A percentile compares a stretch with the other conserved stretches of the same genome.
Conservation (phyloP, 2,329 filamentous ascomycete genomes). For the Gnomoniopsis smithogilvyi region DNA sequence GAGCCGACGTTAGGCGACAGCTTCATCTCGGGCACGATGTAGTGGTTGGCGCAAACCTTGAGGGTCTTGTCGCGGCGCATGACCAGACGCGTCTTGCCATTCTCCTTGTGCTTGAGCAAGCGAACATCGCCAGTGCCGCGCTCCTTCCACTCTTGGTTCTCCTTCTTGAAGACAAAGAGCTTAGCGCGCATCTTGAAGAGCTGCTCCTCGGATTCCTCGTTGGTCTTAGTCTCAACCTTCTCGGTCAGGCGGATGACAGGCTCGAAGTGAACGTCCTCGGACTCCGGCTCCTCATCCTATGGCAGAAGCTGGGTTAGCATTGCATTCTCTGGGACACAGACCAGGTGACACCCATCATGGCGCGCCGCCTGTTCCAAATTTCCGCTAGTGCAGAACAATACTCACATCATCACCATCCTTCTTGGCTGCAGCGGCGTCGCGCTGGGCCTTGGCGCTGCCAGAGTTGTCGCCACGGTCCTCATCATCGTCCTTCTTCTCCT, state of each 20-base stretch:
- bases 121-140: conserved; percentile 94
- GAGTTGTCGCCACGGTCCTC: conserved; percentile 84
- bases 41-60: conserved; percentile 99
- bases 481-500: conserved; percentile 85
- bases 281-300: conserved; percentile 76
- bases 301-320: conserved; percentile 16
- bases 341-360: neutral
- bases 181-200: conserved; percentile 99
- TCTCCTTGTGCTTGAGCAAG: conserved; percentile 98
- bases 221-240: conserved; percentile 95
- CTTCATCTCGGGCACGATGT: conserved; percentile 98
- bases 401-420: conserved; percentile 52
- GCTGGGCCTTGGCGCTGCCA: conserved; percentile 80
- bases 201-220: conserved; percentile 97
- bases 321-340: neutral
- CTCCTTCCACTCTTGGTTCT: conserved; percentile 97
- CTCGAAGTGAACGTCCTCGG: conserved; percentile 94
- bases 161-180: conserved; percentile 96
- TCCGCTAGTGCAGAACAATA: neutral
- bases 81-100: conserved; percentile 93
- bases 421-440: conserved; percentile 60
- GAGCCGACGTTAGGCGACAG: conserved; percentile 96
- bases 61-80: conserved; percentile 99
- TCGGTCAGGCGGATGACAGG: conserved; percentile 94
- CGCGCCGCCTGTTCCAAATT: conserved; percentile 3